Evolutionary conservation across 139 green algal species (phyloP).

Genomic region (Eudorina sp.): DNA sequence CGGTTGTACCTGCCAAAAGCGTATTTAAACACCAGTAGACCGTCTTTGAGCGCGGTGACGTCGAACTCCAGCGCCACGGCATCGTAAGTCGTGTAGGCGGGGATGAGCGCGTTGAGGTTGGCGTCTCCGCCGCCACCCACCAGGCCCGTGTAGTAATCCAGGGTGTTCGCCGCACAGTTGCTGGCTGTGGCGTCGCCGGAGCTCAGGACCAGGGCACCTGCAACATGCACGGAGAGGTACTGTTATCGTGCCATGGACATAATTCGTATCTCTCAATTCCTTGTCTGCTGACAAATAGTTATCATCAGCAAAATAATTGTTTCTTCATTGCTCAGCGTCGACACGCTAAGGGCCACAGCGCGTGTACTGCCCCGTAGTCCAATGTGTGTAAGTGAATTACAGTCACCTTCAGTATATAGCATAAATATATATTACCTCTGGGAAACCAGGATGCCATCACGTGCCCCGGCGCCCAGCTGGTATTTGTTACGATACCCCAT

Average conservation of each 20-base stretch:
- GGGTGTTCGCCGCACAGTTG: background rate
- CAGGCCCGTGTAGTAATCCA: constrained; percentile 19
- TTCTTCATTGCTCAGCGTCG: too few relatives aligned
- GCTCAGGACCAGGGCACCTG: constrained; percentile 40
- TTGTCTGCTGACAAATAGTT: too few relatives aligned
- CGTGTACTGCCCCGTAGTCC: too few relatives aligned
- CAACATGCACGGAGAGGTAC: too few relatives aligned
- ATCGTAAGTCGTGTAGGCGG: constrained; percentile 40
- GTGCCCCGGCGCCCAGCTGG: background rate
- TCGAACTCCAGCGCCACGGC: constrained; percentile 41
- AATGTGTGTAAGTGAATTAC: too few relatives aligned
- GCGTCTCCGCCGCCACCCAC: constrained; percentile 17
- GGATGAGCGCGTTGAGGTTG: constrained; percentile 44
- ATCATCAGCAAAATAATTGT: too few relatives aligned
- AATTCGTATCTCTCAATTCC: too few relatives aligned
- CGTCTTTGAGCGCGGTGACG: constrained; percentile 25
- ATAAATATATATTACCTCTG: background rate
- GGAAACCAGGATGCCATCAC: constrained; percentile 1
- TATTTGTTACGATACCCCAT: constrained; percentile 13
- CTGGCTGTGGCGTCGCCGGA: background rate
- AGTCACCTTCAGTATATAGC: background rate
- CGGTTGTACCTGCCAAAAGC: constrained; percentile 20
- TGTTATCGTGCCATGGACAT: too few relatives aligned
- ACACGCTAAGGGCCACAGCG: too few relatives aligned
- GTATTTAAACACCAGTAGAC: constrained; percentile 47